Conservation (phyloP, 1,139 yeast genomes). For the Blastobotrys raffinosifermentans region DNA sequence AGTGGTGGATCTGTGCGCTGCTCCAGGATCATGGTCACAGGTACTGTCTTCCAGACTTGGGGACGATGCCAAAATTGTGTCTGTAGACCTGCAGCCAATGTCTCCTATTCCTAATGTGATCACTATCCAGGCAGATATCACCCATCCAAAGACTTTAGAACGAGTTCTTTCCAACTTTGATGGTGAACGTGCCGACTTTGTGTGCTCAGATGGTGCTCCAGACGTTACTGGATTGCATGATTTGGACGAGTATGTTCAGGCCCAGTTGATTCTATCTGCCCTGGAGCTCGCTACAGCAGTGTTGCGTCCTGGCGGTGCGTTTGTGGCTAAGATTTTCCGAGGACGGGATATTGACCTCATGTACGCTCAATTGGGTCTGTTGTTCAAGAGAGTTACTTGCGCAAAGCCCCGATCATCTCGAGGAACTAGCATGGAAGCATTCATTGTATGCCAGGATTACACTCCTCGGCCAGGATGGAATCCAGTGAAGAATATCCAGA, state of each 20-base stretch:
- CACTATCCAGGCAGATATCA: slow-evolving; percentile 90
- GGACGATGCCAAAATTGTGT: slow-evolving; percentile 62
- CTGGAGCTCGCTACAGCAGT: slow-evolving; percentile 85
- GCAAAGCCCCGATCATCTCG: slow-evolving; percentile 95
- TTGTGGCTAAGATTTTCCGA: slow-evolving; percentile 92
- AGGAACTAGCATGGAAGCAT: slow-evolving; percentile 90
- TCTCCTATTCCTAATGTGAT: slow-evolving; percentile 86
- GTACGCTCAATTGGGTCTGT: slow-evolving; percentile 78
- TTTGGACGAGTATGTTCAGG: slow-evolving; percentile 93
- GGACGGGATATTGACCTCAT: slow-evolving; percentile 92
- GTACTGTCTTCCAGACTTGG: slow-evolving; percentile 51
- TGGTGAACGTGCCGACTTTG: slow-evolving; percentile 91
- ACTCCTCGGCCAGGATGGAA: slow-evolving; percentile 77
- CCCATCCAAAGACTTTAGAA: slow-evolving; percentile 83
- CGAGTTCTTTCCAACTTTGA: slow-evolving; percentile 74
- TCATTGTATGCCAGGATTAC: slow-evolving; percentile 86
- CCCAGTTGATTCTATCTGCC: slow-evolving; percentile 86
- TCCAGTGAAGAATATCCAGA: slow-evolving; percentile 37
- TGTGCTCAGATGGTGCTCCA: slow-evolving; percentile 97
- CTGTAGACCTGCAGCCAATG: slow-evolving; percentile 97
- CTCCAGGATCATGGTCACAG: slow-evolving; percentile 99
- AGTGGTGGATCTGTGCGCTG: slow-evolving; percentile 96
- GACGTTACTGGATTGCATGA: slow-evolving; percentile 98
- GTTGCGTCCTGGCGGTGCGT: slow-evolving; percentile 80
- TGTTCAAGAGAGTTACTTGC: slow-evolving; percentile 82